phyloP scores from a whole-genome alignment of 2,329 filamentous ascomycete genomes.

The Pseudogymnoascus sp. region DNA sequence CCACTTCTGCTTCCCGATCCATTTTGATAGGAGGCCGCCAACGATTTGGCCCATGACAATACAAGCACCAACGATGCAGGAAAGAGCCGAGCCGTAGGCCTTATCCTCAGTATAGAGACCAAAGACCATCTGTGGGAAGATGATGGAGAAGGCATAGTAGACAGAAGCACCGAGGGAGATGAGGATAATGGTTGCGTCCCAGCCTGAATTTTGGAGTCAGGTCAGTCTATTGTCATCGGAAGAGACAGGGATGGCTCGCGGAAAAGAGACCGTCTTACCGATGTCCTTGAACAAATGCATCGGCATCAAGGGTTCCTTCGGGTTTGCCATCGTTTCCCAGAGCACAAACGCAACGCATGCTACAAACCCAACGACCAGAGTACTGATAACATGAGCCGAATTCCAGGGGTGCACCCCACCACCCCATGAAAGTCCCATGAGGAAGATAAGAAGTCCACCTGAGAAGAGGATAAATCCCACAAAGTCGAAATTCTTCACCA shows the following conservation, averaged over 20 bases:
- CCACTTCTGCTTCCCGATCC: conserved; percentile 33
- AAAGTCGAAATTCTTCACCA: conserved; percentile 30
- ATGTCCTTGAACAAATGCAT: conserved; percentile 32
- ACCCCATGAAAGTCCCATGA: conserved; percentile 31
- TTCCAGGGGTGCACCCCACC: conserved; percentile 30
- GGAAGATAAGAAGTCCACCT: conserved; percentile 27
- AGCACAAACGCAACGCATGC: conserved; percentile 23
- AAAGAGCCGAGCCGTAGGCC: conserved; percentile 13
- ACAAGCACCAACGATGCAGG: conserved; percentile 13
- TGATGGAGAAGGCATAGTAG: conserved; percentile 34
- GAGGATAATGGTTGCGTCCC: conserved; percentile 29
- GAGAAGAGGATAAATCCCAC: conserved; percentile 28
- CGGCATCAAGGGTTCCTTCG: conserved; percentile 33
- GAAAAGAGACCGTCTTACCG: not conserved
- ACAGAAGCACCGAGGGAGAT: conserved; percentile 32
- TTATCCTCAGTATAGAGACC: conserved; percentile 9
- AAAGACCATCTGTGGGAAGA: conserved; percentile 32
- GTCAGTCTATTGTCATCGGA: not conserved
- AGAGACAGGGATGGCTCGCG: not conserved
- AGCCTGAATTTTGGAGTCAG: conserved; percentile 15
- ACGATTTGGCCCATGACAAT: conserved; percentile 13
- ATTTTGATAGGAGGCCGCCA: conserved; percentile 32
- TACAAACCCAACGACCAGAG: conserved; percentile 26
- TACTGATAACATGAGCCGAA: conserved; percentile 27
- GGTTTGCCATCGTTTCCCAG: conserved; percentile 25